phyloP scores from a whole-genome alignment of 2,329 filamentous ascomycete species.

The Aspergillus piperis region DNA sequence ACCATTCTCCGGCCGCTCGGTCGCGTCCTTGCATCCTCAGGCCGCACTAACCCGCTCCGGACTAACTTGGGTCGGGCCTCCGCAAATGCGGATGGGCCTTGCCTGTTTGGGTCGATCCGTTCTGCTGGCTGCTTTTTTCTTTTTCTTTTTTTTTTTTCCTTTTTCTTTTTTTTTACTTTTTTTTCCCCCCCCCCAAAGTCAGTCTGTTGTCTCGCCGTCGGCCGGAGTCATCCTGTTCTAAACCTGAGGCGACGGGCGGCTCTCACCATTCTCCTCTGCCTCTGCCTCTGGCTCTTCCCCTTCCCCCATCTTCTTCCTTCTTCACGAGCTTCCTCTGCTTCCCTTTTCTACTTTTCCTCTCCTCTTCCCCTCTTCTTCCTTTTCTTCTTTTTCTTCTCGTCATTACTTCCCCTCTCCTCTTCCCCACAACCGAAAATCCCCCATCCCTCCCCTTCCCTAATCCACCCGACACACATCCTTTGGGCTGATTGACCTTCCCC shows the following conservation, averaged over 20 bases:
- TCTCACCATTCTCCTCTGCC: conserved; percentile 26
- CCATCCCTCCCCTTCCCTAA: neutral
- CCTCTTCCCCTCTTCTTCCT: conserved; percentile 12
- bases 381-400: conserved; percentile 5
- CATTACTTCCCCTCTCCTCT: conserved; percentile 20
- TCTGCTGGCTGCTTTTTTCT: too few species aligned
- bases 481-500: neutral
- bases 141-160: too few species aligned
- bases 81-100: conserved; percentile 12
- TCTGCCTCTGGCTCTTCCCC: conserved; percentile 5
- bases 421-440: neutral
- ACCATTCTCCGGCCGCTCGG: conserved; percentile 22
- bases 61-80: conserved; percentile 18
- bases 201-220: neutral
- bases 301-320: conserved; percentile 23
- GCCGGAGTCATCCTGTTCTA: conserved; percentile 10
- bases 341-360: conserved; percentile 10
- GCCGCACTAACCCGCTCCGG: conserved; percentile 19
- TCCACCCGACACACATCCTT: conserved; percentile 1
- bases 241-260: too few species aligned
- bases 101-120: conserved; percentile 2
- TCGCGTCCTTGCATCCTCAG: conserved; percentile 16
- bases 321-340: conserved; percentile 16
- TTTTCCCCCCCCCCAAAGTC: neutral
- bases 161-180: too few species aligned